phyloP scores from a whole-genome alignment of 805 yeast genomes.

The Candida khao-thaluensis region DNA sequence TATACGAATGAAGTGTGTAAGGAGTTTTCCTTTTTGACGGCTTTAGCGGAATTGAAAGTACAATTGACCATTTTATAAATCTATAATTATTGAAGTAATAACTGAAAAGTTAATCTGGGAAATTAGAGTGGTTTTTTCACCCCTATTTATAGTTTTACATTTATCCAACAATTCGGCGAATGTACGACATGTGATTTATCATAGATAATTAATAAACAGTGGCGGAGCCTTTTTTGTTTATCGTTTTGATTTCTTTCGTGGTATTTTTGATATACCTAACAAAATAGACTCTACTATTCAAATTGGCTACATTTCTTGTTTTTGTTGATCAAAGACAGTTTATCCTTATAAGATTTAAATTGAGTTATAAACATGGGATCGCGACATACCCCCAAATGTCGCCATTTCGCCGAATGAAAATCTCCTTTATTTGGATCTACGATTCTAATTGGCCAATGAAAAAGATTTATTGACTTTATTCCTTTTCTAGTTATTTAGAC shows the following conservation, averaged over 20 bases:
- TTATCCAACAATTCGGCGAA: constrained; percentile 25
- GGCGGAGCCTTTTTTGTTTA: no score
- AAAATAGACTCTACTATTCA: no score
- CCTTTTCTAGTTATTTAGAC: background rate
- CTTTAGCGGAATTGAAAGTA: constrained; percentile 55
- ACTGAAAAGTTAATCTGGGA: no score
- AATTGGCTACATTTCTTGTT: no score
- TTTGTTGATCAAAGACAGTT: no score
- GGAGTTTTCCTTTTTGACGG: constrained; percentile 48
- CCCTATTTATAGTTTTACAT: constrained; percentile 10
- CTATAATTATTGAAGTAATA: background rate
- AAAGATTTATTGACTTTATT: background rate
- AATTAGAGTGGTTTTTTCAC: no score
- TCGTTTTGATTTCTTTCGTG: no score
- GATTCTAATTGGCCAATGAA: constrained; percentile 1
- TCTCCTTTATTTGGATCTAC: constrained; percentile 3
- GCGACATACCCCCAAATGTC: constrained; percentile 4
- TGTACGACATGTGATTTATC: constrained; percentile 2
- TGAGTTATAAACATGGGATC: no score
- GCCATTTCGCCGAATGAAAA: constrained; percentile 6
- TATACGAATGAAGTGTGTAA: constrained; percentile 64
- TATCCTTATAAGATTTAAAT: no score
- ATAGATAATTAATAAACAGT: no score
- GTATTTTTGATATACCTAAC: no score
- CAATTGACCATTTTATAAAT: constrained; percentile 36